phyloP scores from a whole-genome alignment of 768 basidiomycete species.

The Cystoderma amianthinum region DNA sequence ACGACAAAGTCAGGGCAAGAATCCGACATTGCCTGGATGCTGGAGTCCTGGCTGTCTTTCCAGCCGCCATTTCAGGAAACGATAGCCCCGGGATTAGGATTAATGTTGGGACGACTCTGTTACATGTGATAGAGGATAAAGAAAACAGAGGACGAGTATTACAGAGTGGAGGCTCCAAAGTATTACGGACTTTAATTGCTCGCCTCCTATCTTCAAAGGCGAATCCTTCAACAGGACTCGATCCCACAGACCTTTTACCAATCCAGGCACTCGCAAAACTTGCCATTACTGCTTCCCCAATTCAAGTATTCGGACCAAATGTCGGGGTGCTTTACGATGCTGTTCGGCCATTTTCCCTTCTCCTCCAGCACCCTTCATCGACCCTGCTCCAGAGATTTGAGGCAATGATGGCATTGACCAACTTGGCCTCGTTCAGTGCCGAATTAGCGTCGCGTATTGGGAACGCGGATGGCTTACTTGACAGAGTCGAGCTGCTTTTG shows the following conservation, averaged over 20 bases:
- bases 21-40: slow-evolving; percentile 49
- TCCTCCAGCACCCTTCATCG: slow-evolving; percentile 65
- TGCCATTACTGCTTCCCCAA: slow-evolving; percentile 84
- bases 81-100: slow-evolving; percentile 63
- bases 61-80: slow-evolving; percentile 42
- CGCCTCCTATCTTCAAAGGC: slow-evolving; percentile 27
- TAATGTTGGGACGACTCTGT: slow-evolving; percentile 51
- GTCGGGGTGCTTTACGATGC: slow-evolving; percentile 71
- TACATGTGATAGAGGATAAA: slow-evolving; percentile 72
- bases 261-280: slow-evolving; percentile 92
- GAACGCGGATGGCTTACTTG: slow-evolving; percentile 48
- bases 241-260: slow-evolving; percentile 45
- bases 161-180: slow-evolving; percentile 73
- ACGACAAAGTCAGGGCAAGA: slow-evolving; percentile 56
- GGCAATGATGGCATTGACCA: slow-evolving; percentile 93
- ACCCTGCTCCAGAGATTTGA: slow-evolving; percentile 85
- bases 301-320: slow-evolving; percentile 87
- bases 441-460: slow-evolving; percentile 64
- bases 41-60: slow-evolving; percentile 60
- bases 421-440: slow-evolving; percentile 75
- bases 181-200: slow-evolving; percentile 51
- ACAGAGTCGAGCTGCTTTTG: slow-evolving; percentile 65
- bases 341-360: slow-evolving; percentile 71
- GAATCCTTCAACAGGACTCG: slow-evolving; percentile 23
- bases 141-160: slow-evolving; percentile 72